phyloP scores from a whole-genome alignment of 352 stramenopile species.

The Blastocystis hominis region DNA sequence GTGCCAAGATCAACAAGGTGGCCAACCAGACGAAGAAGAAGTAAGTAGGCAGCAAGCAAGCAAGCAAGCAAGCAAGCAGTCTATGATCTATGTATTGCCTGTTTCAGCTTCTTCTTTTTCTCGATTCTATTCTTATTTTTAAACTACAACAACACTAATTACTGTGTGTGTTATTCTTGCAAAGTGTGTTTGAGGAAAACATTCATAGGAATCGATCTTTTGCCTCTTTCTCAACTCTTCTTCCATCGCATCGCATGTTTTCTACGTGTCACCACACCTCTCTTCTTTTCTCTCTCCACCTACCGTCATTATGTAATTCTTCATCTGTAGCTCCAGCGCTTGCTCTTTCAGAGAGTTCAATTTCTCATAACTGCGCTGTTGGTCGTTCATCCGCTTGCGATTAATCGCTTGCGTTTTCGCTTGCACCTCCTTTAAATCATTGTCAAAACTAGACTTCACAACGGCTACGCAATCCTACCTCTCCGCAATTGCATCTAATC shows the following conservation, averaged over 20 bases:
- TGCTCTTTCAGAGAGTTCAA: neutral
- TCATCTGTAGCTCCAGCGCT: neutral
- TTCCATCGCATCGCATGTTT: neutral
- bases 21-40: conserved; percentile 80
- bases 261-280: neutral
- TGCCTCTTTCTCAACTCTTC: neutral
- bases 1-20: conserved; percentile 80
- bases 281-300: too few relatives aligned
- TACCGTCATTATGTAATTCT: conserved; percentile 33
- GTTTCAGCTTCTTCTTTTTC: neutral
- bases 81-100: too few relatives aligned
- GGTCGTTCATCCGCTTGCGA: neutral
- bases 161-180: too few relatives aligned
- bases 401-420: neutral
- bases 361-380: neutral
- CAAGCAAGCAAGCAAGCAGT: too few relatives aligned
- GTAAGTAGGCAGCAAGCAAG: too few relatives aligned
- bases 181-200: too few relatives aligned
- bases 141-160: neutral
- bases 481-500: neutral
- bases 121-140: conserved; percentile 37
- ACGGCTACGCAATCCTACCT: neutral
- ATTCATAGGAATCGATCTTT: too few relatives aligned
- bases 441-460: neutral
- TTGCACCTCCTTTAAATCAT: neutral